Percentiles rank a stretch among this genome's conserved stretches.
Conservation (phyloP, 1,284 basidiomycete species). For the Fomitopsis palustris region DNA sequence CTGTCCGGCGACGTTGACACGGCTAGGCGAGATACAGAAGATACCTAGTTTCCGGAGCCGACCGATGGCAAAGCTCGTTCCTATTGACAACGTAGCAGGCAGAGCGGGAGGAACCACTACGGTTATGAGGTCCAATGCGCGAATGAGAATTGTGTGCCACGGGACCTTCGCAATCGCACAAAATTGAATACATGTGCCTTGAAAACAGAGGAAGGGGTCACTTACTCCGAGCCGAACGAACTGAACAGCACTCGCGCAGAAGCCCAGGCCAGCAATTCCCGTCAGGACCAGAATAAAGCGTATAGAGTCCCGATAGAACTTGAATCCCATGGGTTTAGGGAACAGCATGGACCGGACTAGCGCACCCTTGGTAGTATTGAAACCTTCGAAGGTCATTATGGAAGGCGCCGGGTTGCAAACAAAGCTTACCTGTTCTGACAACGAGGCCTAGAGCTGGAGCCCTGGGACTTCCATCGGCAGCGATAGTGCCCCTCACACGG, state of each 20-base stretch:
- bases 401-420: conserved; percentile 2
- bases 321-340: conserved; percentile 97
- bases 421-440: conserved; percentile 73
- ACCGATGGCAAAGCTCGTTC: conserved; percentile 92
- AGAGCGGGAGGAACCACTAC: conserved; percentile 97
- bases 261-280: conserved; percentile 84
- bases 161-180: conserved; percentile 50
- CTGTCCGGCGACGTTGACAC: conserved; percentile 96
- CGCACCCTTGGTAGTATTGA: conserved; percentile 97
- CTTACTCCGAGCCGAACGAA: conserved; percentile 87
- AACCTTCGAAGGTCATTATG: conserved; percentile 47
- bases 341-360: conserved; percentile 97
- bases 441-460: conserved; percentile 84
- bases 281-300: conserved; percentile 94
- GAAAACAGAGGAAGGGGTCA: background rate
- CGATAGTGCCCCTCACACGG: conserved; percentile 74
- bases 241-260: conserved; percentile 85
- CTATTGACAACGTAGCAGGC: conserved; percentile 96
- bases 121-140: conserved; percentile 96
- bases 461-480: conserved; percentile 48
- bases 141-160: conserved; percentile 89
- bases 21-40: conserved; percentile 95
- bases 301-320: conserved; percentile 97
- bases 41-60: conserved; percentile 88
- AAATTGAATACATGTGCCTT: background rate